Evolutionary conservation across 805 yeast species (phyloP).

Genomic region (Hyphopichia homilentoma): DNA sequence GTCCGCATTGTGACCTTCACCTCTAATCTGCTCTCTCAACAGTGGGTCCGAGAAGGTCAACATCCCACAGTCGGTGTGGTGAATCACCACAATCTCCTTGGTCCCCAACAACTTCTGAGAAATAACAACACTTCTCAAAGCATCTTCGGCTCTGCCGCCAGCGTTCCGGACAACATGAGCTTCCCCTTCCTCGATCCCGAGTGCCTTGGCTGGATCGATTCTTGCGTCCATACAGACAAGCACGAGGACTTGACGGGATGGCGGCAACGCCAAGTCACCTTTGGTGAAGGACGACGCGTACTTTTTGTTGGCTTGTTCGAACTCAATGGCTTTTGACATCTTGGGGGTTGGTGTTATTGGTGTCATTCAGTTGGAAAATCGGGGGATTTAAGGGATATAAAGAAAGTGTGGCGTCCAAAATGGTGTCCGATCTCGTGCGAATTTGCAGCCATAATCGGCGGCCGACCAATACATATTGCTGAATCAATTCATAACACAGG

Average conservation of each 20-base stretch:
- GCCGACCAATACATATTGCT: too few species aligned
- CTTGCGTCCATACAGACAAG: slow-evolving; percentile 42
- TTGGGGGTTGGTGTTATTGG: neutral
- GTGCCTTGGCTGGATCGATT: slow-evolving; percentile 32
- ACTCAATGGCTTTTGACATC: slow-evolving; percentile 20
- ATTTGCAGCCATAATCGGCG: too few species aligned
- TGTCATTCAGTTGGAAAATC: too few species aligned
- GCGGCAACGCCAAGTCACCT: slow-evolving; percentile 35
- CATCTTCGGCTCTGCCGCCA: slow-evolving; percentile 41
- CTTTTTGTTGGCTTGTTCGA: slow-evolving; percentile 18
- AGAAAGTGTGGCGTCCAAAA: too few species aligned
- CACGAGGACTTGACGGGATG: slow-evolving; percentile 30
- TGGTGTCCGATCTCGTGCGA: too few species aligned
- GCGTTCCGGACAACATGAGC: slow-evolving; percentile 44
- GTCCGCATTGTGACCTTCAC: slow-evolving; percentile 29
- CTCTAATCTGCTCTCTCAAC: slow-evolving; percentile 21
- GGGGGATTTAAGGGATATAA: neutral
- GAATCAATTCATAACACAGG: too few species aligned
- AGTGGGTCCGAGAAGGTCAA: slow-evolving; percentile 32
- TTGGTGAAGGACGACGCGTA: slow-evolving; percentile 21
- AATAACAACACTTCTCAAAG: slow-evolving; percentile 34
- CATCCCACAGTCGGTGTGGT: slow-evolving; percentile 46
- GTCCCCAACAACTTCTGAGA: slow-evolving; percentile 40
- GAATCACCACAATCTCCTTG: slow-evolving; percentile 34
- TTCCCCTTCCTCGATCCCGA: slow-evolving; percentile 38